Evolutionary conservation across 176 grass and related monocot species (phyloP).

Genomic region (Tuctoria greenei): DNA sequence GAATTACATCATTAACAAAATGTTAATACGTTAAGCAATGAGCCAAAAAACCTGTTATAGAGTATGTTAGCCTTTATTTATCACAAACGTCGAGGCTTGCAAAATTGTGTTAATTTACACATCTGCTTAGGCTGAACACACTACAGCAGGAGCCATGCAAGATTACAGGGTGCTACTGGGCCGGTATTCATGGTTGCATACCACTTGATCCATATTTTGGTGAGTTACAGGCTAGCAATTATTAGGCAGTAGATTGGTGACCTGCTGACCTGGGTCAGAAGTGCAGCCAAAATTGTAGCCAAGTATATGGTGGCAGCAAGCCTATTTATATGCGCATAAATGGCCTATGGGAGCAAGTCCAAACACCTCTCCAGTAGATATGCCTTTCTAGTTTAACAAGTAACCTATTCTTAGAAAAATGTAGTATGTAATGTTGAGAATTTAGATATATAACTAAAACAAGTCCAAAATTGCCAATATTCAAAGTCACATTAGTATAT

Average conservation of each 20-base stretch:
- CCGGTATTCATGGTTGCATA: not conserved
- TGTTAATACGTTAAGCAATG: not conserved
- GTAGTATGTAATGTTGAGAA: not conserved
- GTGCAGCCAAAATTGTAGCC: not conserved
- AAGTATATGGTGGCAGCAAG: not conserved
- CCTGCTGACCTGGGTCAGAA: not conserved
- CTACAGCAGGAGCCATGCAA: not conserved
- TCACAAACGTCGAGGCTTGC: not conserved
- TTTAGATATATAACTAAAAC: not conserved
- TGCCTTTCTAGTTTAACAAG: conserved; percentile 1
- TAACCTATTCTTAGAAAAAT: not conserved
- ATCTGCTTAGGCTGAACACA: not conserved
- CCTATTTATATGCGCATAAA: not conserved
- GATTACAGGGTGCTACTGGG: not conserved
- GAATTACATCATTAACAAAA: not conserved
- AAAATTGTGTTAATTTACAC: not conserved
- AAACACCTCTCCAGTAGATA: not conserved
- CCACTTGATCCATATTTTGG: not conserved
- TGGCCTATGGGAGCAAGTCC: not conserved
- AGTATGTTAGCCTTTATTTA: not conserved
- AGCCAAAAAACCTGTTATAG: not conserved
- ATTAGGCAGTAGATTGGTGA: not conserved
- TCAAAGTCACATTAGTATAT: not conserved
- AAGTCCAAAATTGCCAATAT: not conserved
- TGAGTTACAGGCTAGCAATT: not conserved